These are phyloP conservation scores for Physcomitrellopsis africana DNA, from an alignment of 225 moss, liverwort and hornwort species.

Conservation along the genomic window DNA sequence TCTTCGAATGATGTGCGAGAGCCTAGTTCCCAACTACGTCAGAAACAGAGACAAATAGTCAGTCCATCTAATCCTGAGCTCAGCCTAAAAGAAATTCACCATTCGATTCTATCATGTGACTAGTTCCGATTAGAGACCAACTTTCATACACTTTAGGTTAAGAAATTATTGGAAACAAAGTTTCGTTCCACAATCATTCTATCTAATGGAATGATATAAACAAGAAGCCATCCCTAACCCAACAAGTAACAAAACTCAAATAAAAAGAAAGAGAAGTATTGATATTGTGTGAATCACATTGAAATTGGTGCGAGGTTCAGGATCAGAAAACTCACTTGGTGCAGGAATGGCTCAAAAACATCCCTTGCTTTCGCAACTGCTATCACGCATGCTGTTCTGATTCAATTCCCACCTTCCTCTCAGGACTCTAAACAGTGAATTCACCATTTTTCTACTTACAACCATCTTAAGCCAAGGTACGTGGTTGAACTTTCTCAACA, in stretches of 20 bases:
- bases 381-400: constrained; percentile 98
- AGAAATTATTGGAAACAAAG: background rate
- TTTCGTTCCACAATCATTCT: background rate
- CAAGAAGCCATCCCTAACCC: background rate
- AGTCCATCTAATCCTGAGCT: constrained; percentile 24
- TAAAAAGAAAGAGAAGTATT: background rate
- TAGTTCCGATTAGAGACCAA: background rate
- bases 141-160: constrained; percentile 3
- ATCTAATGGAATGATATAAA: constrained; percentile 11
- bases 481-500: constrained; percentile 5
- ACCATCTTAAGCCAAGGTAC: background rate
- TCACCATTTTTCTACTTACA: background rate
- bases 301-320: background rate
- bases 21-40: constrained; percentile 80
- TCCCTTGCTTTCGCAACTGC: constrained; percentile 99
- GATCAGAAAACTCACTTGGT: constrained; percentile 72
- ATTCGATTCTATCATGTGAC: background rate
- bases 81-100: background rate
- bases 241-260: constrained; percentile 7
- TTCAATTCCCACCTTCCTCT: constrained; percentile 35
- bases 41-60: constrained; percentile 23
- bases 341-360: constrained; percentile 95
- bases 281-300: background rate
- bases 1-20: constrained; percentile 95
- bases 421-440: constrained; percentile 28